Conservation (phyloP, 2,329 filamentous ascomycete species). For the Chrysoporthe puriensis region DNA sequence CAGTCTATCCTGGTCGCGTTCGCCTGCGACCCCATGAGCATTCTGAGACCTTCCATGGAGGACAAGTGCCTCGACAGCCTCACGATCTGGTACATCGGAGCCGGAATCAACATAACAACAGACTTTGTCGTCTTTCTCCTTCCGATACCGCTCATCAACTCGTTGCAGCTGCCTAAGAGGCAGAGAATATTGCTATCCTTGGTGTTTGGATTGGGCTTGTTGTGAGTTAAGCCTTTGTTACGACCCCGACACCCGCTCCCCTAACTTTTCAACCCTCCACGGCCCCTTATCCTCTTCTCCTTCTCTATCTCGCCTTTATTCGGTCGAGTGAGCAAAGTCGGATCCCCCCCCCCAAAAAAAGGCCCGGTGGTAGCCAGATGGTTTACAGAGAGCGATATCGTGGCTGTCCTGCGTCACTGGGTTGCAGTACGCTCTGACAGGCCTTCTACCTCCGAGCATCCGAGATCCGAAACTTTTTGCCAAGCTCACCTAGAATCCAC, state of each 20-base stretch:
- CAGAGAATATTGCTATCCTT: conserved; percentile 30
- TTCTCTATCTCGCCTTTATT: not conserved
- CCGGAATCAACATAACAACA: conserved; percentile 41
- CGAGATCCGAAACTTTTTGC: not conserved
- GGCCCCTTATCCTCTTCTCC: not conserved
- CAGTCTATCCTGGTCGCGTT: conserved; percentile 35
- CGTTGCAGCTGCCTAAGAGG: conserved; percentile 37
- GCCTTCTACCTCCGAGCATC: too few species aligned
- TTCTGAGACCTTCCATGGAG: conserved; percentile 31
- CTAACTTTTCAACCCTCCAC: not conserved
- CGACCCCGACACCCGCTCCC: not conserved
- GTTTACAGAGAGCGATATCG: too few species aligned
- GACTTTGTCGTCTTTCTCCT: conserved; percentile 43
- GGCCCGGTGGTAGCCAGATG: too few species aligned
- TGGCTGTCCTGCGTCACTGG: too few species aligned
- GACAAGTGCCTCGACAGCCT: conserved; percentile 29
- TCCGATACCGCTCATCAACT: conserved; percentile 43
- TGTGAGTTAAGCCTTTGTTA: conserved; percentile 16
- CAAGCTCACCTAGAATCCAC: not conserved
- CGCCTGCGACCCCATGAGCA: conserved; percentile 36
- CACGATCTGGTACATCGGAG: conserved; percentile 34
- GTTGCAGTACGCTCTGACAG: too few species aligned
- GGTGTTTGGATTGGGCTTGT: conserved; percentile 34
- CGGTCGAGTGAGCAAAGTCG: too few species aligned
- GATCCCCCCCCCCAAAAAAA: too few species aligned